Conservation (phyloP, 257 asterid genomes). For the Solanum piurae region DNA sequence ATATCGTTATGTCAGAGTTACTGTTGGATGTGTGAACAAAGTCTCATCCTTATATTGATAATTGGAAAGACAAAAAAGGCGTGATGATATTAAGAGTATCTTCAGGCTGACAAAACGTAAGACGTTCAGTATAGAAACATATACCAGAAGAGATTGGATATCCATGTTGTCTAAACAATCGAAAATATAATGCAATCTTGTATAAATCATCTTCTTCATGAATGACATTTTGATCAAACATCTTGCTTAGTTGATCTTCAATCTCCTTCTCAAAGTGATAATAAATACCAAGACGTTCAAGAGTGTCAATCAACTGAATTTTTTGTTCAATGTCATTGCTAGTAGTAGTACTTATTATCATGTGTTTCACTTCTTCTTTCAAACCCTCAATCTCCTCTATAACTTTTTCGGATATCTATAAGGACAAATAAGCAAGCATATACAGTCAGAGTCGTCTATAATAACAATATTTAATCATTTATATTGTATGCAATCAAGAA, state of each 20-base stretch:
- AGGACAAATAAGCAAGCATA: background rate
- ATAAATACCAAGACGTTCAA: constrained; percentile 4
- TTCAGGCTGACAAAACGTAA: background rate
- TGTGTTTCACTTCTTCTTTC: background rate
- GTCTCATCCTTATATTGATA: background rate
- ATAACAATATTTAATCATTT: background rate
- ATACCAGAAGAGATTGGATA: constrained; percentile 2
- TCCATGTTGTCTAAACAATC: constrained; percentile 8
- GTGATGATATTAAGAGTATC: background rate
- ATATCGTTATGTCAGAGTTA: background rate
- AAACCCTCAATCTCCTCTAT: background rate
- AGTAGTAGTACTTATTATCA: background rate
- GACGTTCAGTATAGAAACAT: background rate
- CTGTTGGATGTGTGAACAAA: background rate
- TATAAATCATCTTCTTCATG: background rate
- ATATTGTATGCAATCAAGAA: too few species aligned
- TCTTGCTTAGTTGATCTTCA: background rate
- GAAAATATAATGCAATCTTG: background rate
- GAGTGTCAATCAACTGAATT: background rate
- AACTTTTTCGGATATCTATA: background rate
- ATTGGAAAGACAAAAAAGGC: too few species aligned
- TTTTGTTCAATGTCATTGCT: background rate
- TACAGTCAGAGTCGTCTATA: background rate
- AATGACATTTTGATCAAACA: background rate
- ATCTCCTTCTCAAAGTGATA: constrained; percentile 2